Conservation (phyloP, 208 protist genomes). For the Acanthamoeba triangularis region DNA sequence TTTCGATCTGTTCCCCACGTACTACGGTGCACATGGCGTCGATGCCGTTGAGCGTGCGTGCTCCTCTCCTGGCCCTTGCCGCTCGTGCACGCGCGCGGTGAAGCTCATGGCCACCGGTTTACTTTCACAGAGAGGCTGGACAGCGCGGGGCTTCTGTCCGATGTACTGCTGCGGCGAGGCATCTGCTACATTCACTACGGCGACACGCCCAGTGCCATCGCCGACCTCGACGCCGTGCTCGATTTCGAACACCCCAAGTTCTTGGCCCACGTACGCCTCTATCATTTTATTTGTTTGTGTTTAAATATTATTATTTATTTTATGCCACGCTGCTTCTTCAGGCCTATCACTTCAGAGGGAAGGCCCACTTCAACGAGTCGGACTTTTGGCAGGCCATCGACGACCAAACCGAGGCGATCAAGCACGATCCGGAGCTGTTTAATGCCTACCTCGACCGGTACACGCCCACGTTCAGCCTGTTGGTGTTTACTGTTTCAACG, state of each 20-base stretch:
- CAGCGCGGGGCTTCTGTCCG: neutral
- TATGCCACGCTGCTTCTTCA: neutral
- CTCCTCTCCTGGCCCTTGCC: neutral
- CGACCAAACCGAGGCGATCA: constrained; percentile 11
- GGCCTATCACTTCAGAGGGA: neutral
- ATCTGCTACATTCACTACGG: constrained; percentile 21
- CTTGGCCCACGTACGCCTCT: neutral
- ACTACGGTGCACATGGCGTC: neutral
- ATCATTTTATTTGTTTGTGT: too few relatives aligned
- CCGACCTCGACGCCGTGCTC: neutral
- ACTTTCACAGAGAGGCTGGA: neutral
- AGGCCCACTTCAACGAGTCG: neutral
- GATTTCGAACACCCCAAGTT: neutral
- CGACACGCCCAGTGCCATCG: neutral
- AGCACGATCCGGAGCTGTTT: neutral
- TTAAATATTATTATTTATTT: too few relatives aligned
- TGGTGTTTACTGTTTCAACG: neutral
- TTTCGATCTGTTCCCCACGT: neutral
- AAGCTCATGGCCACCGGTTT: neutral
- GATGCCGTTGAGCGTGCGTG: neutral
- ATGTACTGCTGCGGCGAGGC: neutral
- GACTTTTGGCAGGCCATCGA: constrained; percentile 29
- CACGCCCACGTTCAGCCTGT: neutral
- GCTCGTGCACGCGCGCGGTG: neutral
- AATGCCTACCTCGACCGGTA: constrained; percentile 26